Percentiles rank a stretch among this genome's conserved stretches.
phyloP scores from a whole-genome alignment of 208 protist genomes.

The Leishmania aethiopica region DNA sequence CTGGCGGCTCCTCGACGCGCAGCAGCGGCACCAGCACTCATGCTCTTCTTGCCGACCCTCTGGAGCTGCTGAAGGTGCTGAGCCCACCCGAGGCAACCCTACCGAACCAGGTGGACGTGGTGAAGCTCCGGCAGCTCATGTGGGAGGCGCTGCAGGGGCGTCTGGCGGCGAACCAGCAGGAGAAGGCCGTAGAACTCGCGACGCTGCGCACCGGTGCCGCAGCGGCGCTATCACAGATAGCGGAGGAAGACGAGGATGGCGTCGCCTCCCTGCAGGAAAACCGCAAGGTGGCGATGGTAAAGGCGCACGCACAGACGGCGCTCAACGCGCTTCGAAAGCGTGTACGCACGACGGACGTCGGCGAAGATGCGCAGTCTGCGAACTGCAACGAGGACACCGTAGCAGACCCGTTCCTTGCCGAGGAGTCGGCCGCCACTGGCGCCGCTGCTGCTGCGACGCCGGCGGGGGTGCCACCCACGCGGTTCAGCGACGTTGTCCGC shows the following conservation, averaged over 20 bases:
- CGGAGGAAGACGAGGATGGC: not conserved
- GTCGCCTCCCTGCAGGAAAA: not conserved
- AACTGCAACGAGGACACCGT: not conserved
- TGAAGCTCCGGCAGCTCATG: conserved; percentile 77
- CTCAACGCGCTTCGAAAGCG: conserved; percentile 28
- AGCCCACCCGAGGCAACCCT: conserved; percentile 66
- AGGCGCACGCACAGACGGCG: conserved; percentile 32
- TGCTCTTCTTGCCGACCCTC: conserved; percentile 25
- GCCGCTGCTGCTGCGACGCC: not conserved
- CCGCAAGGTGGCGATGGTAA: conserved; percentile 16
- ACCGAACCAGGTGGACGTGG: conserved; percentile 86
- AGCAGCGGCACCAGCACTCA: conserved; percentile 21
- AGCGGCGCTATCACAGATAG: conserved; percentile 4
- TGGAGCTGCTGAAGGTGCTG: conserved; percentile 53
- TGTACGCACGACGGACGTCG: conserved; percentile 6
- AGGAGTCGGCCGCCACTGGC: not conserved
- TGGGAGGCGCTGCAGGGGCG: conserved; percentile 64
- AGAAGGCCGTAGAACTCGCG: conserved; percentile 12
- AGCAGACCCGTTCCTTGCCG: not conserved
- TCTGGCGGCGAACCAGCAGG: conserved; percentile 32
- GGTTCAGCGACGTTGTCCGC: conserved; percentile 76
- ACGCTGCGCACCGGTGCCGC: conserved; percentile 10
- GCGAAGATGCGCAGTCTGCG: conserved; percentile 11
- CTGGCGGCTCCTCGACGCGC: conserved; percentile 19
- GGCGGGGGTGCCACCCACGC: conserved; percentile 9